Base-by-base conservation (phyloP, 202 grass and related monocot species). In the Elaeis oleifera region DNA sequence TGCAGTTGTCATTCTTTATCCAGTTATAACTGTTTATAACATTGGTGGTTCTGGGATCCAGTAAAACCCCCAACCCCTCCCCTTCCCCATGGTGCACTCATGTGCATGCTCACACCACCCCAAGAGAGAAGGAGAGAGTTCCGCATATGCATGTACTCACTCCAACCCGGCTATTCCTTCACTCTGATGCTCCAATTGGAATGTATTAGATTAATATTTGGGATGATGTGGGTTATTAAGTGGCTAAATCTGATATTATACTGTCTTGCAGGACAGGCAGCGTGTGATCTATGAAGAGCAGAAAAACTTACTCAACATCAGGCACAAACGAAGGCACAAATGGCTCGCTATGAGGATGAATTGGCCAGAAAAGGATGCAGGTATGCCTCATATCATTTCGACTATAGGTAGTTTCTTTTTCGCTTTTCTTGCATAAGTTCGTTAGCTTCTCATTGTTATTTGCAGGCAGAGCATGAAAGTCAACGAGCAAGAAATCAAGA, bases 401-500 rank as follows among this genome's bases (percentile, higher is more conserved):
- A 22, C 29, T 56, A 18, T 6, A 49, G 5, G 25, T 56, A 52
- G 16, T 18, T 44, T 16, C 16, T 67, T 54, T 73, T 48, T n/a
- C 19, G 0, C 39, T 66, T 31, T 23, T 27, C 25, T 23, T 3
- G 52, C 6, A 1, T 25, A n/a, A 31, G 4, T 56, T 9, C 19
- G 51, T 68, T 60, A 26, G 32, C 4, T 55, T 26, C 36, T 44
- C 9, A 0, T 44, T 44, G 36, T 44, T 44, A 13, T 44, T 44
- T 13, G 32, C 70, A 81, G 54, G 50, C 75, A 1, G 92, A 85
- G n/a, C 84, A 97, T 75, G 92, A 97, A 67, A 70, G 79, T 39
- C 92, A 97, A 68, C 83, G 92, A 62, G 22, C 63, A 29, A 97
- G 92, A 79, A 97, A 97, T 69, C 92, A 84, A 65, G 92, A 97